A percentile compares a stretch with the other conserved stretches of the same genome.
These are phyloP conservation scores for Comarum palustre DNA, from an alignment of 306 rosid genomes.

Conservation along the genomic window DNA sequence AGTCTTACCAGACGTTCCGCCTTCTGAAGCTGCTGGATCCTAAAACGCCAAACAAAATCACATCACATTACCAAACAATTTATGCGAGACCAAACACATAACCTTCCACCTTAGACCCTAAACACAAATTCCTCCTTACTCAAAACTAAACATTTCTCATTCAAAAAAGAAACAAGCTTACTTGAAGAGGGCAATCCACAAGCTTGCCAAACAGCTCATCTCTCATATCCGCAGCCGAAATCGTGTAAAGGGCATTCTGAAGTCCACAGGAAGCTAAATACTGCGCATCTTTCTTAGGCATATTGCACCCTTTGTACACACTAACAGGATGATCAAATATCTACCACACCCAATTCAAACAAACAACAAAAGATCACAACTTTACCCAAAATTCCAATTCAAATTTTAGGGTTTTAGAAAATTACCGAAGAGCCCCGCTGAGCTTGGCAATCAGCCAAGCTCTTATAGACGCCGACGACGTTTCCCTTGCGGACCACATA, in stretches of 20 bases:
- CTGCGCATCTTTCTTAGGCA: constrained; percentile 59
- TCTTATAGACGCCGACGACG: constrained; percentile 63
- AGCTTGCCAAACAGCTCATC: constrained; percentile 64
- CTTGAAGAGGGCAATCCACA: constrained; percentile 61
- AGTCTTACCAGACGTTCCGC: constrained; percentile 43
- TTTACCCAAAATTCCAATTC: not conserved
- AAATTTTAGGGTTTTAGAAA: not conserved
- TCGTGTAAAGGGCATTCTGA: constrained; percentile 74
- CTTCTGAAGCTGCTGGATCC: constrained; percentile 54
- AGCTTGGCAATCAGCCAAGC: constrained; percentile 65
- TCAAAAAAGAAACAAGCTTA: constrained; percentile 18
- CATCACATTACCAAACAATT: constrained; percentile 10
- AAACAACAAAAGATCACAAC: not conserved
- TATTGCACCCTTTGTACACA: constrained; percentile 69
- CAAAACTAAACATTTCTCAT: not conserved
- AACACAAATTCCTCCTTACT: not conserved
- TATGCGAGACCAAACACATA: not conserved
- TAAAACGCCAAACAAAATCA: constrained; percentile 16
- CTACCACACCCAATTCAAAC: constrained; percentile 39
- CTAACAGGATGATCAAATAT: constrained; percentile 81
- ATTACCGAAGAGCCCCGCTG: constrained; percentile 80
- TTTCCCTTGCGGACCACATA: constrained; percentile 86
- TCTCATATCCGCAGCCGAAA: constrained; percentile 66
- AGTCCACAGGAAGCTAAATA: constrained; percentile 71
- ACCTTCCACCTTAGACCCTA: not conserved